These are phyloP conservation scores for Isatis lusitanica DNA, from an alignment of 441 rosid genomes.

Conservation along the genomic window DNA sequence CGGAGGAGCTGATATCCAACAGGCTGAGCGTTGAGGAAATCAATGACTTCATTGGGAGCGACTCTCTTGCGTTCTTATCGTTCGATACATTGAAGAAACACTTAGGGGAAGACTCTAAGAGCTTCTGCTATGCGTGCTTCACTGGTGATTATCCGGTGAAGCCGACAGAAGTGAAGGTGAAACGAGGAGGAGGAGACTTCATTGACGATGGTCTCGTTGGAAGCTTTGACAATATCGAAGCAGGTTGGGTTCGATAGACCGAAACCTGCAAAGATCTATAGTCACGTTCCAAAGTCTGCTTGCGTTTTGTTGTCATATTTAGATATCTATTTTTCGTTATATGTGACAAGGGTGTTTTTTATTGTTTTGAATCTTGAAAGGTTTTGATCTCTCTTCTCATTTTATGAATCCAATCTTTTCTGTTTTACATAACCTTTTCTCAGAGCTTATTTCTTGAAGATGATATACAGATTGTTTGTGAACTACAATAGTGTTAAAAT, in stretches of 20 bases:
- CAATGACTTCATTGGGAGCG: conserved; percentile 67
- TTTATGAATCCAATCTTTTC: background rate
- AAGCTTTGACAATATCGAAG: conserved; percentile 62
- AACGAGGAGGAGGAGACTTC: conserved; percentile 75
- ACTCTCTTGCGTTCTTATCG: conserved; percentile 80
- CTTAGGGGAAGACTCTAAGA: conserved; percentile 53
- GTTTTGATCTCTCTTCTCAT: background rate
- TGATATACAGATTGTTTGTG: no score
- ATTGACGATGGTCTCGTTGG: conserved; percentile 86
- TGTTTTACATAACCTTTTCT: background rate
- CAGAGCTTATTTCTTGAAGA: no score
- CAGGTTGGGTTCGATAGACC: conserved; percentile 66
- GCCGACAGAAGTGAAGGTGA: conserved; percentile 69
- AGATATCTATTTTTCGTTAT: background rate
- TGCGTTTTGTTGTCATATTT: background rate
- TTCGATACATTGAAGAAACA: conserved; percentile 60
- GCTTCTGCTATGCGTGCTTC: conserved; percentile 88
- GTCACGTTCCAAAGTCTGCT: background rate
- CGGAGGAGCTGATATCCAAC: conserved; percentile 85
- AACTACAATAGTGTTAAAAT: no score
- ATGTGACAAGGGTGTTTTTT: background rate
- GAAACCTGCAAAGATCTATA: background rate
- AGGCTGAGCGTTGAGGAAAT: conserved; percentile 75
- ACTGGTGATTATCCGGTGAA: conserved; percentile 76
- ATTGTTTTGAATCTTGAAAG: background rate